Evolutionary conservation across 78 protist species (phyloP), one percentile per base, ranked within the genome.

Genomic region (Dictyostelium firmibasis): DNA sequence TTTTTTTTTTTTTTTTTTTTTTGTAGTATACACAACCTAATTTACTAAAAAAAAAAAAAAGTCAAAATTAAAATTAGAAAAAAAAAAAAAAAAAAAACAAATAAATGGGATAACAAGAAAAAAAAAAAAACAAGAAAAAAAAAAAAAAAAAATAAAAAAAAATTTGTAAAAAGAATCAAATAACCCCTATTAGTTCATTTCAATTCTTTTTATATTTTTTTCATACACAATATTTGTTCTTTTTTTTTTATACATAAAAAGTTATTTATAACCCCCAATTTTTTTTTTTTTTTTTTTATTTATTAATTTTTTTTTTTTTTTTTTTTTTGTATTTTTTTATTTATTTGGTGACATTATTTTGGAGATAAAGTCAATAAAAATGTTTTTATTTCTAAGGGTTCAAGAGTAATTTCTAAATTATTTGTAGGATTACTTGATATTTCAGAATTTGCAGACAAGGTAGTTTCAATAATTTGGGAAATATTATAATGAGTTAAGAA

Each of bases 321-420:
- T 62, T 62, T 23, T 62, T n/a, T 62, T 62, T n/a, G n/a, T n/a
- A n/a, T n/a, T n/a, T n/a, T n/a, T n/a, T n/a, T n/a, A n/a, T n/a
- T 16, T 2, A 53, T 69, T 69, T 69, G 10, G n/a, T n/a, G n/a
- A n/a, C n/a, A 74, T n/a, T 81, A 23, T 81, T 41, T 81, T 50
- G 62, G 33, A 3, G 25, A 20, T 81, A 86, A 60, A 5, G 72
- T 35, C 14, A 87, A 43, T 10, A 67, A 27, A 69, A 69, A 89
- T n/a, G 94, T 89, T 69, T 89, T 89, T 18, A 89, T 29, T 89
- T 89, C 60, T 27, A 89, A 67, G 31, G 94, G 94, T 31, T 78
- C 57, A 23, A 89, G 31, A 38, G 93, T 78, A 16, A 79, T 44
- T 18, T 64, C 9, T 23, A 81, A 25, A 41, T 41, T 77, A 41